These are phyloP conservation scores for Chrysanthemum makinoi DNA, from an alignment of 129 eudicot species.

Conservation along the genomic window DNA sequence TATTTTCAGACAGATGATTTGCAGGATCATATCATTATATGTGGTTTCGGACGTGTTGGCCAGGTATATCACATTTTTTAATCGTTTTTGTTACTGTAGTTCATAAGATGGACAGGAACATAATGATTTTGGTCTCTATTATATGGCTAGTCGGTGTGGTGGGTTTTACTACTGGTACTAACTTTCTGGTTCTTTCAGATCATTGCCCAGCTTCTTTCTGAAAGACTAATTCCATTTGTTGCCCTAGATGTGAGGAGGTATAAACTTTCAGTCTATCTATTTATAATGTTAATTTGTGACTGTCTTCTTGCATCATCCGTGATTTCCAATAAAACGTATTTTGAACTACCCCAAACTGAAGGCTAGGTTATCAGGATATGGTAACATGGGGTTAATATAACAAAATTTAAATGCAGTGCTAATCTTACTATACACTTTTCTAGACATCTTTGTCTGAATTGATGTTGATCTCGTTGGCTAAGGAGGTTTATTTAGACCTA, in stretches of 20 bases:
- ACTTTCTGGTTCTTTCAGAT: slow-evolving; percentile 51
- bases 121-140: slow-evolving; percentile 2
- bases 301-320: too few relatives aligned
- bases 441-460: too few relatives aligned
- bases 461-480: too few relatives aligned
- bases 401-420: too few relatives aligned
- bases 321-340: too few relatives aligned
- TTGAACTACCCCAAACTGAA: too few relatives aligned
- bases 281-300: too few relatives aligned
- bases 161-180: not conserved
- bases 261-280: not conserved
- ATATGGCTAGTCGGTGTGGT: not conserved
- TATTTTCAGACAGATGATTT: slow-evolving; percentile 90
- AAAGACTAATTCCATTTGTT: slow-evolving; percentile 91
- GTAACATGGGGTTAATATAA: too few relatives aligned
- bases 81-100: slow-evolving; percentile 8
- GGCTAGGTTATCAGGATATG: too few relatives aligned
- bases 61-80: slow-evolving; percentile 50
- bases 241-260: slow-evolving; percentile 99
- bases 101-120: slow-evolving; percentile 17
- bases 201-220: slow-evolving; percentile 98
- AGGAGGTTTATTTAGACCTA: too few relatives aligned
- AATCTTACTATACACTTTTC: too few relatives aligned
- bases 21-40: slow-evolving; percentile 94
- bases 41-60: slow-evolving; percentile 99